Base-by-base conservation (phyloP, 306 rosid species). In the Crataegus laevigata region DNA sequence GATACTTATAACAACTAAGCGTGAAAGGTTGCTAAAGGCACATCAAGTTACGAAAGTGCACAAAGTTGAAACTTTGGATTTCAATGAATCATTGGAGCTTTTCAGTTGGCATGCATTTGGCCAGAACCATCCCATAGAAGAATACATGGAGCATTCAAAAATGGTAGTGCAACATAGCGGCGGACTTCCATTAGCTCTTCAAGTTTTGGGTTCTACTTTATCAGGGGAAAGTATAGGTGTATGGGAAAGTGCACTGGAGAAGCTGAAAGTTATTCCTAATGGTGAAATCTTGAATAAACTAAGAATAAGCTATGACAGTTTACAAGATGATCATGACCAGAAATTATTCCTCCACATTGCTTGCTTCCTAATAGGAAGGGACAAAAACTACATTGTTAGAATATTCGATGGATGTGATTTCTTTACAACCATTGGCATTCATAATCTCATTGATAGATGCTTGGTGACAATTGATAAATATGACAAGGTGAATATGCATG, bases 51-150 rank as follows among this genome's bases (percentile, higher is more conserved):
- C 24, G 4, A 8, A 0, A 67, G 67, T 14, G 11, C 25, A 36
- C 40, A 11, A 15, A 34, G 55, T 72, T 57, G 38, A 3, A 38
- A 26, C 38, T 57, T 57, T 72, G 36, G 0, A 36, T 1, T 1
- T 0, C 0, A 5, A 0, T 2, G 67, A 72, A 14, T 36, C 76
- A 2, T 9, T 38, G 8, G 13, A 24, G 54, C 76, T 72, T 15
- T 72, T 72, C 1, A 55, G 67, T 36, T 55, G 19, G 76, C 55
- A 72, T 17, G 67, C 67, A 14, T 72, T 72, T 72, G 6, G 26
- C 19, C 55, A 36, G 5, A 38, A 36, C 0, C 52, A 8, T 57
- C 67, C 76, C 5, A 0, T 0, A 1, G 17, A 22, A 38, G 66
- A 2, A 24, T 72, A 57, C 25, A 4, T 7, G 25, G 18, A 58